Evolutionary conservation across 78 protist species (phyloP).

Genomic region (Emiliania huxleyi): DNA sequence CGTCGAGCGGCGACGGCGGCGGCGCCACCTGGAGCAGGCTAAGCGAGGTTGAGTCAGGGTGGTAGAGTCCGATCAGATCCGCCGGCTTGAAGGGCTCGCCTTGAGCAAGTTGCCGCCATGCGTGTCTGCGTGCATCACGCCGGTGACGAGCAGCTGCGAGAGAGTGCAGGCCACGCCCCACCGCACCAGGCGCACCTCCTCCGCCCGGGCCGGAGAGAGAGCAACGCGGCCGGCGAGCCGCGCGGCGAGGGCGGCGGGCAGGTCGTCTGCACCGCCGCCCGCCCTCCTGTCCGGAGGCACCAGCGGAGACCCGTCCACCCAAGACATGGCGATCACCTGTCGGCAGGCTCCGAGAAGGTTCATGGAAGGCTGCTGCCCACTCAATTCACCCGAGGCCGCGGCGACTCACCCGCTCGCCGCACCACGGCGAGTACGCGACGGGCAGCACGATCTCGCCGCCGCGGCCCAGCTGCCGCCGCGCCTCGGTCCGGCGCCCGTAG

Average conservation of each 20-base stretch:
- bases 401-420: not conserved
- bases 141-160: slow-evolving; percentile 10
- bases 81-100: too few relatives aligned
- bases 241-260: too few relatives aligned
- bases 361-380: too few relatives aligned
- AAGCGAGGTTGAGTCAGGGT: too few relatives aligned
- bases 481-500: not conserved
- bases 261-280: too few relatives aligned
- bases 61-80: too few relatives aligned
- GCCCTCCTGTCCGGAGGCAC: not conserved
- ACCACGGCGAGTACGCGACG: not conserved
- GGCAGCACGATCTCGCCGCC: not conserved
- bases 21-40: too few relatives aligned
- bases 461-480: not conserved
- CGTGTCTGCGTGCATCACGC: slow-evolving; percentile 39
- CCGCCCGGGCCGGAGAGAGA: too few relatives aligned
- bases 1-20: too few relatives aligned
- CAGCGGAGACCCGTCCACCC: slow-evolving; percentile 7
- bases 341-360: too few relatives aligned
- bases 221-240: too few relatives aligned
- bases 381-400: too few relatives aligned
- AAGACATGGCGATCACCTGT: not conserved
- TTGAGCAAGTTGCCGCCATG: slow-evolving; percentile 32
- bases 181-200: not conserved
- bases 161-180: not conserved